Base-by-base conservation (phyloP, 2,329 filamentous ascomycete species). In the Dryadomyces quercivorus region DNA sequence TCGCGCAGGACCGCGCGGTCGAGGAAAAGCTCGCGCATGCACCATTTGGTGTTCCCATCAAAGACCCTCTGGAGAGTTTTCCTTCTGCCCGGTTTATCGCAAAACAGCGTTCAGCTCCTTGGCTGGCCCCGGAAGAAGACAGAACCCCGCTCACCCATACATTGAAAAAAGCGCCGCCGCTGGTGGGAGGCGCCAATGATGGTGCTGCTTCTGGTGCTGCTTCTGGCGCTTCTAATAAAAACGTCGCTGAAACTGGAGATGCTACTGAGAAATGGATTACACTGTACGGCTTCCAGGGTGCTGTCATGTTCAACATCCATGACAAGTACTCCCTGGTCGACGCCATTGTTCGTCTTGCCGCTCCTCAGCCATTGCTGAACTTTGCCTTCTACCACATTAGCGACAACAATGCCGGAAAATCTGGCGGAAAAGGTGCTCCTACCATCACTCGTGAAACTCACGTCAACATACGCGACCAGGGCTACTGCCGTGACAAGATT, bases 201-300 rank as follows among this genome's bases (percentile, higher is more conserved):
- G 4, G 9, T 10, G 10, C 13, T 45, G 8, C n/a, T 18, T 20
- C n/a, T 20, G 18, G 16, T 20, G 16, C 13, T n/a, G n/a, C 16
- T 18, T 12, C 26, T 15, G 2, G 2, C 15, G 15, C 15, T 3
- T 12, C n/a, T 22, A 6, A 3, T 20, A 9, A 51, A 18, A 18
- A 18, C n/a, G 10, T 8, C 8, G 18, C 15, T n/a, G n/a, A 18
- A 16, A 5, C 46, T n/a, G 16, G 1, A 0, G 4, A 43, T 20
- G 20, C 16, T 15, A 47, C 22, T 2, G 43, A 51, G n/a, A 55
- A 55, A 18, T 44, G 36, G 44, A 22, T 55, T 18, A 38, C n/a
- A 3, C 36, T 59, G 15, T 54, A 52, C 38, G 57, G 57, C 38
- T 55, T 44, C 52, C 57, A 59, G 47, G 57, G 57, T 26, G 26